These are phyloP conservation scores for Botrytis fragariae DNA, from an alignment of 2,329 filamentous ascomycete species.

Conservation along the genomic window DNA sequence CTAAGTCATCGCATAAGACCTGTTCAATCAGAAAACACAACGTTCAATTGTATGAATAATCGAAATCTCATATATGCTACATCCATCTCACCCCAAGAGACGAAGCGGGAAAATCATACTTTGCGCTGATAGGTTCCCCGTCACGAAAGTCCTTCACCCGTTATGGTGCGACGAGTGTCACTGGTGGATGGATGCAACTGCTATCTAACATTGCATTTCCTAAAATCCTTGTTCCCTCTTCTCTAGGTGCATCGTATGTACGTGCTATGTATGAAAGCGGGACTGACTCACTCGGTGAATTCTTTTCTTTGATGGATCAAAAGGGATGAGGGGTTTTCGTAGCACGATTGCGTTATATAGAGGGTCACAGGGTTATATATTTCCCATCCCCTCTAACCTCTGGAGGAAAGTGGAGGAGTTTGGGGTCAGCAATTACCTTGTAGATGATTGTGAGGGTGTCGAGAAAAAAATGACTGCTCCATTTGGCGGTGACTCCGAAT, in stretches of 20 bases:
- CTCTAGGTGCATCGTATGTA: background rate
- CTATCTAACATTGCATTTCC: background rate
- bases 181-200: background rate
- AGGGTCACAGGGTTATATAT: constrained; percentile 2
- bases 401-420: background rate
- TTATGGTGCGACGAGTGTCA: background rate
- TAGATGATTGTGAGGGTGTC: background rate
- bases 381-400: background rate
- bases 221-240: background rate
- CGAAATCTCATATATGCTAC: background rate
- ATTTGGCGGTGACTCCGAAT: background rate
- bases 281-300: constrained; percentile 10
- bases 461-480: background rate
- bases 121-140: background rate
- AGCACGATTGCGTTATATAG: background rate
- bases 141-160: constrained; percentile 7
- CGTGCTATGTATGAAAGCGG: background rate
- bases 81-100: background rate
- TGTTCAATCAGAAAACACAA: background rate
- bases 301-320: background rate
- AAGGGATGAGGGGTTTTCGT: background rate
- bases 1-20: background rate
- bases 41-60: background rate
- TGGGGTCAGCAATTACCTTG: background rate
- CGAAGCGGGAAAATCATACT: background rate